Evolutionary conservation across 208 protist species (phyloP).

Genomic region (Leishmania martiniquensis): DNA sequence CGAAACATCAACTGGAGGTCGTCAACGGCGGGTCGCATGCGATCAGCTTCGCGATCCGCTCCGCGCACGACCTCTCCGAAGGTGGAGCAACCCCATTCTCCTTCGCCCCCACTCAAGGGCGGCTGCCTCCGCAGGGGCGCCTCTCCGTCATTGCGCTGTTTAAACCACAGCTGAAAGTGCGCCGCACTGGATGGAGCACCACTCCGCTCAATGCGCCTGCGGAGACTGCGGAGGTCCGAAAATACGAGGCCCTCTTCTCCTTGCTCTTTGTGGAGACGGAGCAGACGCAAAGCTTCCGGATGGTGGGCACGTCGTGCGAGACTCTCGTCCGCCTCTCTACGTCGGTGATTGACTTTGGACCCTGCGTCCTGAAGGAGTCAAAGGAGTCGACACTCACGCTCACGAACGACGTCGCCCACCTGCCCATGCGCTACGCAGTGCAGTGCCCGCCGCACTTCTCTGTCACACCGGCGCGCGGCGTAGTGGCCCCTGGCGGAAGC

Average conservation of each 20-base stretch:
- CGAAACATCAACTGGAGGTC: constrained; percentile 54
- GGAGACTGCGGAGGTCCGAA: constrained; percentile 25
- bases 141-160: constrained; percentile 69
- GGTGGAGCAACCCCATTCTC: constrained; percentile 67
- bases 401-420: constrained; percentile 77
- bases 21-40: constrained; percentile 73
- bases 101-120: constrained; percentile 73
- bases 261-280: constrained; percentile 89
- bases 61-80: constrained; percentile 47
- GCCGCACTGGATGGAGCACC: constrained; percentile 65
- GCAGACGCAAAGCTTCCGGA: constrained; percentile 77
- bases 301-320: constrained; percentile 67
- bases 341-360: constrained; percentile 81
- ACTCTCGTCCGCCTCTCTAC: constrained; percentile 71
- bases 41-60: constrained; percentile 86
- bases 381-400: constrained; percentile 47
- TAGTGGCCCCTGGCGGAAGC: constrained; percentile 44
- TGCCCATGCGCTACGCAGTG: constrained; percentile 80
- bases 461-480: constrained; percentile 48
- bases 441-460: constrained; percentile 80
- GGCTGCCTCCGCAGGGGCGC: constrained; percentile 61
- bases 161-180: constrained; percentile 48
- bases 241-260: constrained; percentile 76
- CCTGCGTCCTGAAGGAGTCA: constrained; percentile 57
- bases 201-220: constrained; percentile 1